Evolutionary conservation across 1,139 yeast species (phyloP).

Genomic region (Suhomyces bribrorum): DNA sequence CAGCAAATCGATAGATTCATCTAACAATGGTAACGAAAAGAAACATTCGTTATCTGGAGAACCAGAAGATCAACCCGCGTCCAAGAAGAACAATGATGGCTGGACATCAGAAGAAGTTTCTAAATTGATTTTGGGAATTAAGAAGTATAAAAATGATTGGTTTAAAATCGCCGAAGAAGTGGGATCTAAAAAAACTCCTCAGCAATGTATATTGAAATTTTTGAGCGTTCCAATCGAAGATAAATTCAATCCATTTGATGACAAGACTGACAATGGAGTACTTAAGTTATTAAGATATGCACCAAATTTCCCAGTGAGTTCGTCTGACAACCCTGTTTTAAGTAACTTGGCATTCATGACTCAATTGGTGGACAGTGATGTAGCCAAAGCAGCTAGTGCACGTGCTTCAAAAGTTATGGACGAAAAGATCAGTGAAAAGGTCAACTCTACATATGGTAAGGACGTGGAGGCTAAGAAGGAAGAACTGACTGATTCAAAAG

Average conservation of each 20-base stretch:
- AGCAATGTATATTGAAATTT: conserved; percentile 79
- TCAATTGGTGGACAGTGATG: conserved; percentile 81
- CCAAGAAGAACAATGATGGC: conserved; percentile 50
- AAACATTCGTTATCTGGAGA: conserved; percentile 12
- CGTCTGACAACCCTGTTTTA: conserved; percentile 89
- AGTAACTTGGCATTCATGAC: conserved; percentile 87
- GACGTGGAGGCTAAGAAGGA: conserved; percentile 9
- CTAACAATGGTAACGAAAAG: conserved; percentile 7
- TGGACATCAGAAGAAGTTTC: conserved; percentile 70
- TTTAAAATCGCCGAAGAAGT: conserved; percentile 64
- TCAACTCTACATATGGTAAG: conserved; percentile 28
- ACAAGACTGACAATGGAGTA: conserved; percentile 36
- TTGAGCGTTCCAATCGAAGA: conserved; percentile 84
- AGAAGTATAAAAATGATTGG: conserved; percentile 70
- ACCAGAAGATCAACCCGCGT: conserved; percentile 13
- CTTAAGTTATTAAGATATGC: conserved; percentile 71
- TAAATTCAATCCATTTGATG: conserved; percentile 41
- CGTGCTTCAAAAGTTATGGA: conserved; percentile 63
- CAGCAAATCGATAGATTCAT: conserved; percentile 3
- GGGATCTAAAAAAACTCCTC: conserved; percentile 67
- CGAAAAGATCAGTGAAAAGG: conserved; percentile 43
- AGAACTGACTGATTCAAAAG: no score
- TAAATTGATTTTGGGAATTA: conserved; percentile 61
- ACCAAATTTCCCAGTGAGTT: conserved; percentile 78
- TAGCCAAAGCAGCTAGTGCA: conserved; percentile 78